phyloP scores from a whole-genome alignment of 1,284 basidiomycete genomes.

The Rugosomyces carneus region DNA sequence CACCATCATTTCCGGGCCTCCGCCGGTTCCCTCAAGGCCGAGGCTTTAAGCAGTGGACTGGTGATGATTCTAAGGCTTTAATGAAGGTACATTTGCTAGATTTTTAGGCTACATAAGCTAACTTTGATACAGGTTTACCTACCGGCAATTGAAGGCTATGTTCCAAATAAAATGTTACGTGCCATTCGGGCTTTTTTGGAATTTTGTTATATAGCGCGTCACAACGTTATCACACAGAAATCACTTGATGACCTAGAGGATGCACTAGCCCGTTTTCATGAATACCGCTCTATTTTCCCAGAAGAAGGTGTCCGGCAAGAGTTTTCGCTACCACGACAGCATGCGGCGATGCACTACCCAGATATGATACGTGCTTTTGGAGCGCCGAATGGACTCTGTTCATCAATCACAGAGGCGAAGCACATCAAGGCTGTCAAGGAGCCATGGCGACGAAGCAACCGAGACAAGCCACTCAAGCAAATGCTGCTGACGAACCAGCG shows the following conservation, averaged over 20 bases:
- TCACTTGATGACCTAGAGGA: slow-evolving; percentile 20
- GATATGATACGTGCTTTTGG: slow-evolving; percentile 17
- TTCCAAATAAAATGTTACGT: too few relatives aligned
- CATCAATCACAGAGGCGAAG: slow-evolving; percentile 17
- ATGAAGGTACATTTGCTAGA: slow-evolving; percentile 17
- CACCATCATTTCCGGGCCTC: slow-evolving; percentile 12
- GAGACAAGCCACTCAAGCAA: too few relatives aligned
- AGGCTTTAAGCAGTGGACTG: slow-evolving; percentile 25
- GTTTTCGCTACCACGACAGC: slow-evolving; percentile 28
- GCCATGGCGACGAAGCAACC: slow-evolving; percentile 25
- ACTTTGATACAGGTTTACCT: slow-evolving; percentile 18
- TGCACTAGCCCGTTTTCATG: slow-evolving; percentile 22
- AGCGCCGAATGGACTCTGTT: slow-evolving; percentile 15
- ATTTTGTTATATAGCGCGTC: too few relatives aligned
- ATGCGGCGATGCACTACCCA: slow-evolving; percentile 21
- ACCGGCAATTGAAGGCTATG: slow-evolving; percentile 19
- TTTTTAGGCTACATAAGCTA: background rate
- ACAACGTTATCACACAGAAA: slow-evolving; percentile 13
- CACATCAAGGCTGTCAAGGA: slow-evolving; percentile 28
- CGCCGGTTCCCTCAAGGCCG: slow-evolving; percentile 24
- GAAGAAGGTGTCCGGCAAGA: slow-evolving; percentile 16
- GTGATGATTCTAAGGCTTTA: slow-evolving; percentile 20
- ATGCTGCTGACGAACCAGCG: too few relatives aligned
- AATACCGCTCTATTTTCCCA: slow-evolving; percentile 24
- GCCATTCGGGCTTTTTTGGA: too few relatives aligned